Conservation (phyloP, 2,329 filamentous ascomycete genomes). For the Fusarium agapanthi region DNA sequence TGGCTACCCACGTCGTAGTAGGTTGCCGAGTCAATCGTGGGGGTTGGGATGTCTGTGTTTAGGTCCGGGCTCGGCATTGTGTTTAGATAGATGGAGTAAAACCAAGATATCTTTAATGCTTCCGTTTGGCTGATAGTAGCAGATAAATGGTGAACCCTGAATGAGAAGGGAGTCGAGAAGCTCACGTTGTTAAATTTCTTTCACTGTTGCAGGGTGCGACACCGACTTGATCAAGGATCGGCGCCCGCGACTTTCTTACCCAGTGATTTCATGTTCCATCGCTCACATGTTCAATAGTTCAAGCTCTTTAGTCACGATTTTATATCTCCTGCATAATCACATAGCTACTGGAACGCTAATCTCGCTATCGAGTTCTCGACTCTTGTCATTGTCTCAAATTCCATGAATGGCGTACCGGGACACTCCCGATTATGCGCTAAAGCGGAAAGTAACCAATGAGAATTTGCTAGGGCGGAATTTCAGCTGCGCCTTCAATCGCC, state of each 20-base stretch:
- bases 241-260: fast-evolving
- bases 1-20: not conserved
- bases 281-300: not conserved
- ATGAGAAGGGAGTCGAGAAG: not conserved
- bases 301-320: fast-evolving
- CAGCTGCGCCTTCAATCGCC: not conserved
- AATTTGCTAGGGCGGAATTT: not conserved
- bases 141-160: too few species aligned
- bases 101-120: too few species aligned
- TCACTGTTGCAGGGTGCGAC: not conserved
- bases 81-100: too few species aligned
- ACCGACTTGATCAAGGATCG: not conserved
- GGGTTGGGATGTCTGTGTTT: not conserved
- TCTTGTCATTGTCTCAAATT: not conserved
- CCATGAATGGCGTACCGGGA: not conserved
- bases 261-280: fast-evolving
- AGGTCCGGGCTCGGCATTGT: too few species aligned
- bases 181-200: not conserved
- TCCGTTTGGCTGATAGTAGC: too few species aligned
- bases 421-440: not conserved
- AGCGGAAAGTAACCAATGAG: not conserved
- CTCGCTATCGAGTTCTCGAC: not conserved
- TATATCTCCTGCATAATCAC: not conserved
- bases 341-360: not conserved
- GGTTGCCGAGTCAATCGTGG: not conserved